phyloP scores from a whole-genome alignment of 768 basidiomycete genomes.

The Mycena floridula region DNA sequence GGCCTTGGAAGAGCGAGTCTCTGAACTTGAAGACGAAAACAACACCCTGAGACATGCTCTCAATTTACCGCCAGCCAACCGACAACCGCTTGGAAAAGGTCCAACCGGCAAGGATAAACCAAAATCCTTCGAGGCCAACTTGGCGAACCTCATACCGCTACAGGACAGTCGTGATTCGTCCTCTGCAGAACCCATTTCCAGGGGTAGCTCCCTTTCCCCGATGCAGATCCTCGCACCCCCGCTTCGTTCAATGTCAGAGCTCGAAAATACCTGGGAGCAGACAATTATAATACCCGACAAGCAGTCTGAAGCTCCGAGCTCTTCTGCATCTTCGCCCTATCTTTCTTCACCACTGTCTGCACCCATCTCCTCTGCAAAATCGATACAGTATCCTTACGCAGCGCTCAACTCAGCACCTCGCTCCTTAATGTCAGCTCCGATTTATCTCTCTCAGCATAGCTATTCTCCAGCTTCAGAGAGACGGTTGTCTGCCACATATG shows the following conservation, averaged over 20 bases:
- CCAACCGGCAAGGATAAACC: constrained; percentile 86
- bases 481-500: constrained; percentile 39
- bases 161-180: constrained; percentile 39
- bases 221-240: constrained; percentile 44
- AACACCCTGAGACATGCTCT: constrained; percentile 63
- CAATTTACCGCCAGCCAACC: constrained; percentile 66
- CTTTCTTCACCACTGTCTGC: constrained; percentile 39
- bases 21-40: constrained; percentile 84
- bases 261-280: constrained; percentile 50
- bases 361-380: constrained; percentile 41
- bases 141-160: constrained; percentile 10
- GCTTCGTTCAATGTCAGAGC: constrained; percentile 41
- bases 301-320: constrained; percentile 30
- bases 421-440: constrained; percentile 37
- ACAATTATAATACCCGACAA: constrained; percentile 47
- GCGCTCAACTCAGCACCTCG: constrained; percentile 30
- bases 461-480: constrained; percentile 49
- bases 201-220: constrained; percentile 62
- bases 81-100: constrained; percentile 72
- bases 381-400: constrained; percentile 34
- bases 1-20: constrained; percentile 77
- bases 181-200: constrained; percentile 35
- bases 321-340: constrained; percentile 36
- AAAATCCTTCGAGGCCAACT: constrained; percentile 34
- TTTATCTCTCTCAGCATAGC: constrained; percentile 29